These are phyloP conservation scores for Pholiota conissans DNA, from an alignment of 768 basidiomycete genomes.

Conservation along the genomic window DNA sequence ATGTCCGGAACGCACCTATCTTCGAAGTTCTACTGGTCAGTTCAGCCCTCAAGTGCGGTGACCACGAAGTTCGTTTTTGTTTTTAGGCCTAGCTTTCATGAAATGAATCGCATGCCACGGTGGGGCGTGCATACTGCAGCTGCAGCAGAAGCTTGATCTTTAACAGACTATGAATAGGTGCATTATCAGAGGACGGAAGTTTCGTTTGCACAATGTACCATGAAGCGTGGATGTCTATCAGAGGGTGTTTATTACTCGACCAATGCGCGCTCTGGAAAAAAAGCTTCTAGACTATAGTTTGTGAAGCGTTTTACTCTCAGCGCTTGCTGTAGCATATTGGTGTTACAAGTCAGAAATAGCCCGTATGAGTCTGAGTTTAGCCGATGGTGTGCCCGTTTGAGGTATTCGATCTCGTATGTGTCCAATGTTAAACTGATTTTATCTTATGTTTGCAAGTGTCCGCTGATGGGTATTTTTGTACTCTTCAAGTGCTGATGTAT, in stretches of 20 bases:
- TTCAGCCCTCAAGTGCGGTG: constrained; percentile 3
- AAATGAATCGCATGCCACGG: not conserved
- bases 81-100: not conserved
- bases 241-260: not conserved
- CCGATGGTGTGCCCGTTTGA: not conserved
- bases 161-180: no score
- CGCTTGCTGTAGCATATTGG: not conserved
- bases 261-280: no score
- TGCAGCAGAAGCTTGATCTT: not conserved
- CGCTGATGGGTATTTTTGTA: not conserved
- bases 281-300: not conserved
- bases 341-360: not conserved
- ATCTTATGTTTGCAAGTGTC: not conserved
- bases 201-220: no score
- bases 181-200: no score
- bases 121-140: not conserved
- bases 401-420: no score
- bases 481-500: no score
- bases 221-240: not conserved
- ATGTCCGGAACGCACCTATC: no score
- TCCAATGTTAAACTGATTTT: not conserved
- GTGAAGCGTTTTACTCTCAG: not conserved
- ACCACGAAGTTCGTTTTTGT: constrained; percentile 2
- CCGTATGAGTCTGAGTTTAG: not conserved
- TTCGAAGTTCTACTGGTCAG: no score